Percentiles rank a stretch among this genome's conserved stretches.
These are phyloP conservation scores for Cinnamomum micranthum DNA, from an alignment of 164 flowering plant genomes.

Conservation along the genomic window DNA sequence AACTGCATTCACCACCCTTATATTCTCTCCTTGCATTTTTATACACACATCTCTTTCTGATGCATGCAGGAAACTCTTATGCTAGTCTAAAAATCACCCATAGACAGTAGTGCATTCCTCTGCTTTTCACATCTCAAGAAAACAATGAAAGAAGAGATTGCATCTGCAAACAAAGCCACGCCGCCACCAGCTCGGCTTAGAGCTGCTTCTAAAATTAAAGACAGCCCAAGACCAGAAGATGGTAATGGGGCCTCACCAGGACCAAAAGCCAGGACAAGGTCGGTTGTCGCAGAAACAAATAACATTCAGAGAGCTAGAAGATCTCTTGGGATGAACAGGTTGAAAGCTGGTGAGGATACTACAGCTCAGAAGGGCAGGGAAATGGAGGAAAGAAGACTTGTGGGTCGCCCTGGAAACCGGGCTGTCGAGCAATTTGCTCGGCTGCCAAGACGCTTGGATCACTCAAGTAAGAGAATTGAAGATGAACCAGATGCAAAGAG, in stretches of 20 bases:
- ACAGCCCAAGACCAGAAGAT: constrained; percentile 18
- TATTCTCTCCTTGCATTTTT: neutral
- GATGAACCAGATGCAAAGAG: constrained; percentile 27
- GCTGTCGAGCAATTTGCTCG: constrained; percentile 37
- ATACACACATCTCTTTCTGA: neutral
- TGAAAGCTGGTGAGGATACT: constrained; percentile 32
- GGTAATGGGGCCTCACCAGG: constrained; percentile 20
- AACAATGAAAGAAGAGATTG: constrained; percentile 33
- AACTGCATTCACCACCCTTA: neutral
- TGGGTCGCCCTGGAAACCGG: constrained; percentile 17
- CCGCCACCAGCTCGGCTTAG: constrained; percentile 24
- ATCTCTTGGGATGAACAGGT: constrained; percentile 26
- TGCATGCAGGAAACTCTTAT: neutral
- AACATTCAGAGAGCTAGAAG: constrained; percentile 20
- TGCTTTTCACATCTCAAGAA: neutral
- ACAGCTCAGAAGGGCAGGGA: constrained; percentile 28
- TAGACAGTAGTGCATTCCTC: neutral
- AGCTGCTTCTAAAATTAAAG: constrained; percentile 20
- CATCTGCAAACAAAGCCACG: constrained; percentile 18
- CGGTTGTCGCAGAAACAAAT: constrained; percentile 4
- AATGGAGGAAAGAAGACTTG: constrained; percentile 21
- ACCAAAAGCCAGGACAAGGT: constrained; percentile 17
- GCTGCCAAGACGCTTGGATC: constrained; percentile 24
- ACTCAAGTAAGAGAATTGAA: constrained; percentile 15
- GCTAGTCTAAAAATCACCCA: neutral